Evolutionary conservation across 805 yeast genomes (phyloP).

Genomic region (Wickerhamomyces tratensis): DNA sequence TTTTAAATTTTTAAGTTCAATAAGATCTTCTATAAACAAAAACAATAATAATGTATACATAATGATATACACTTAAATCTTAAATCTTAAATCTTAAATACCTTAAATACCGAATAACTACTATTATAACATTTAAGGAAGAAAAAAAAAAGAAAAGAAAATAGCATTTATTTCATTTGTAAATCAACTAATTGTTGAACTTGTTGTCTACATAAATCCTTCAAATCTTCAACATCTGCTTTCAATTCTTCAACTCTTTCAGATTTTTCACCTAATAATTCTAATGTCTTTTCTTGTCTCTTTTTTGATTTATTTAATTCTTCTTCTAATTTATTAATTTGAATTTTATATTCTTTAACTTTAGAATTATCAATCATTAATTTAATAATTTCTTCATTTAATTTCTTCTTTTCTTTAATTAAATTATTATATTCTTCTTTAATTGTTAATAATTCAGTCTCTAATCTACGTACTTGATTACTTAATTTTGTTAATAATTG

Average conservation of each 20-base stretch:
- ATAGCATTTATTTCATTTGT: slow-evolving; percentile 23
- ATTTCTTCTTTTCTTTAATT: slow-evolving; percentile 47
- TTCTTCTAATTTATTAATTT: slow-evolving; percentile 28
- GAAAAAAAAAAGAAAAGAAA: no score
- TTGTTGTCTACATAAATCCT: slow-evolving; percentile 74
- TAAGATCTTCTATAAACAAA: no score
- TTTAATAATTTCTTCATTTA: slow-evolving; percentile 58
- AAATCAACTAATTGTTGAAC: slow-evolving; percentile 77
- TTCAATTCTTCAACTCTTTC: slow-evolving; percentile 77
- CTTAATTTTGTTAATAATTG: slow-evolving; percentile 72
- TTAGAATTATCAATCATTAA: slow-evolving; percentile 47
- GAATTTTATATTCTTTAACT: slow-evolving; percentile 23
- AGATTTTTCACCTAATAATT: slow-evolving; percentile 75
- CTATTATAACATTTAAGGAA: no score
- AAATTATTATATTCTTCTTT: slow-evolving; percentile 53
- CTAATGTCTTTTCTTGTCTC: slow-evolving; percentile 49
- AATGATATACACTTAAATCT: no score
- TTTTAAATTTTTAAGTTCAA: no score
- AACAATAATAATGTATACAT: no score
- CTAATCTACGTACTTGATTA: slow-evolving; percentile 67
- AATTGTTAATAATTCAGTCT: slow-evolving; percentile 60
- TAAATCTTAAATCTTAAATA: no score
- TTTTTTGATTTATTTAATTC: slow-evolving; percentile 14
- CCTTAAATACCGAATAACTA: no score
- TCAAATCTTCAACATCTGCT: slow-evolving; percentile 85